These are phyloP conservation scores for Claviceps lovelessii DNA, from an alignment of 2,329 filamentous ascomycete genomes.

Conservation along the genomic window DNA sequence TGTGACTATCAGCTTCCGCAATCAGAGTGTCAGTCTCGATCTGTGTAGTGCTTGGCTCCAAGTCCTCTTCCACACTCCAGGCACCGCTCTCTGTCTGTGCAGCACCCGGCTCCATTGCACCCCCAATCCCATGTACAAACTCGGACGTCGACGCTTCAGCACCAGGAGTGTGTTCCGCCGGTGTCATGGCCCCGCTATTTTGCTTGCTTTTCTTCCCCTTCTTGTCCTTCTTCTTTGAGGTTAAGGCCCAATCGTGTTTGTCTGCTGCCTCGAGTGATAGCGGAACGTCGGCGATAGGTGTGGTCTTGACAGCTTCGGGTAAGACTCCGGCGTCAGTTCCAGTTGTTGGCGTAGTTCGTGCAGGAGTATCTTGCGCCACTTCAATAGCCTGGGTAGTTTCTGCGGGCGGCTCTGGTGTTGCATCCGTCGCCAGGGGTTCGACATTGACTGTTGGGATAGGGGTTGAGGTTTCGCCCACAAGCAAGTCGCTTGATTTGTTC, in stretches of 20 bases:
- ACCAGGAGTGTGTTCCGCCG: background rate
- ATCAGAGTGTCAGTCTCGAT: background rate
- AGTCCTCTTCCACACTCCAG: background rate
- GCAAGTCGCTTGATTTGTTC: background rate
- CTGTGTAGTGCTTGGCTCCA: background rate
- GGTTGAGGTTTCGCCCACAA: background rate
- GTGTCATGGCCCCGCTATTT: background rate
- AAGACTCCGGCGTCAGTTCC: background rate
- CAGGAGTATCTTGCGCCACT: too few species aligned
- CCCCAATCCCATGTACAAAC: background rate
- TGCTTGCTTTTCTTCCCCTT: slow-evolving; percentile 2
- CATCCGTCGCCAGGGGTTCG: background rate
- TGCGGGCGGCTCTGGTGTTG: background rate
- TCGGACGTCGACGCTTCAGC: background rate
- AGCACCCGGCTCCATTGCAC: background rate
- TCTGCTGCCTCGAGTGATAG: background rate
- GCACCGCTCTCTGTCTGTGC: background rate
- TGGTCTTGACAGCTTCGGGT: background rate
- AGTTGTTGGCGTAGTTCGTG: background rate
- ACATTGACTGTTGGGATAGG: background rate
- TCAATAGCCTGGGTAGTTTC: background rate
- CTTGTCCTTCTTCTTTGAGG: slow-evolving; percentile 3
- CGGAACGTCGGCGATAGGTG: background rate
- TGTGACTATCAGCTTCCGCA: background rate
- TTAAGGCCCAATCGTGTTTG: slow-evolving; percentile 1